Evolutionary conservation across 2,329 filamentous ascomycete species (phyloP).

Genomic region (Arthroderma sp.): DNA sequence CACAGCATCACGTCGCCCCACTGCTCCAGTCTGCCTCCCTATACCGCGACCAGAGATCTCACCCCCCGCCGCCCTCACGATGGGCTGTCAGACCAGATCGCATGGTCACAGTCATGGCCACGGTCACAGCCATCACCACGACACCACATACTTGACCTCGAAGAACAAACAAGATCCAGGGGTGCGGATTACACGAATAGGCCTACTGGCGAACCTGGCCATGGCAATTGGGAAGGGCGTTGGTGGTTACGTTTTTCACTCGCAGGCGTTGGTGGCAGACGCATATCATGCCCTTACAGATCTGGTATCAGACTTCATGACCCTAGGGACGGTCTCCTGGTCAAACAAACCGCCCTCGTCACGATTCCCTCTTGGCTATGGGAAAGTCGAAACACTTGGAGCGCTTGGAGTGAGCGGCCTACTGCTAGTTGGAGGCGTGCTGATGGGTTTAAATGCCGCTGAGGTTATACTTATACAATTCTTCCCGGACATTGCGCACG

Average conservation of each 20-base stretch:
- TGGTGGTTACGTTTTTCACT: constrained; percentile 89
- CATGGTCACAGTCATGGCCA: constrained; percentile 39
- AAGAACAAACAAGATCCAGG: constrained; percentile 81
- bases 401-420: constrained; percentile 87
- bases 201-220: constrained; percentile 74
- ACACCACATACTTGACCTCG: constrained; percentile 71
- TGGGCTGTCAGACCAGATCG: constrained; percentile 37
- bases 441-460: constrained; percentile 75
- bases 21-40: background rate
- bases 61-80: constrained; percentile 17
- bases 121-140: constrained; percentile 57
- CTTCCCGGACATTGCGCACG: constrained; percentile 52
- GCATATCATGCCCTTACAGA: constrained; percentile 93
- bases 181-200: constrained; percentile 84
- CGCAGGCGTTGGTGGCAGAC: constrained; percentile 83
- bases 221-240: constrained; percentile 92
- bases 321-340: constrained; percentile 86
- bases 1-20: background rate
- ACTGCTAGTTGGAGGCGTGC: constrained; percentile 74
- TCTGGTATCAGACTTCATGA: constrained; percentile 87
- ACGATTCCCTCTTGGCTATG: constrained; percentile 80
- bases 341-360: constrained; percentile 74
- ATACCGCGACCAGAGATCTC: constrained; percentile 2
- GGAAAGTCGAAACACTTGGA: constrained; percentile 94
- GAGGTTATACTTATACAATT: constrained; percentile 60